phyloP scores from a whole-genome alignment of 2,329 filamentous ascomycete species.

The Fusarium albidum region DNA sequence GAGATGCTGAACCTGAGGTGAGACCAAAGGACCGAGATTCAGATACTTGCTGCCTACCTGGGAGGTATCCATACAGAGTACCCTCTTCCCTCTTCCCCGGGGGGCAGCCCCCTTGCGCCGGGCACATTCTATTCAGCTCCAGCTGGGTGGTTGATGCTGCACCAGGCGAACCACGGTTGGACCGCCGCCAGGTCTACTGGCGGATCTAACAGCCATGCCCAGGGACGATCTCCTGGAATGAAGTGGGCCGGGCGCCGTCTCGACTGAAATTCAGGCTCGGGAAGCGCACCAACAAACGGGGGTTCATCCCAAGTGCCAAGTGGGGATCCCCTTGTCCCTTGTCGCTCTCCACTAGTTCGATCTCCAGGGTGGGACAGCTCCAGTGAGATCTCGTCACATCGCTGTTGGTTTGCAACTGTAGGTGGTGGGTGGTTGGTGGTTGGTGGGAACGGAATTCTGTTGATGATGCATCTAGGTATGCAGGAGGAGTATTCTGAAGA shows the following conservation, averaged over 20 bases:
- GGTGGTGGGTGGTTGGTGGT: not conserved
- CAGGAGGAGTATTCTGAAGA: too few species aligned
- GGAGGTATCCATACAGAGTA: too few species aligned
- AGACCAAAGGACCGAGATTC: slow-evolving; percentile 3
- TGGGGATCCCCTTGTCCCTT: slow-evolving; percentile 2
- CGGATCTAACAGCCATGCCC: slow-evolving; percentile 13
- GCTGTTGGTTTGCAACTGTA: slow-evolving; percentile 13
- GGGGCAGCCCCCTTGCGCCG: not conserved
- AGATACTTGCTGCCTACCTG: too few species aligned
- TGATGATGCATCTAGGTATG: too few species aligned
- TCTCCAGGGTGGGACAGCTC: slow-evolving; percentile 9
- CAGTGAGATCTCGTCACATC: slow-evolving; percentile 16
- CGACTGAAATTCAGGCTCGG: not conserved
- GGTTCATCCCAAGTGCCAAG: slow-evolving; percentile 1
- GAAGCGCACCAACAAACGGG: not conserved
- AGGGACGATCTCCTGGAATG: slow-evolving; percentile 17
- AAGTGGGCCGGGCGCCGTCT: slow-evolving; percentile 5
- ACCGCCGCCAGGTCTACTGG: not conserved
- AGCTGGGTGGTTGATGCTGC: slow-evolving; percentile 1
- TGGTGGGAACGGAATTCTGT: not conserved
- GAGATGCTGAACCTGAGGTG: slow-evolving; percentile 6
- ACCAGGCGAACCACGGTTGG: not conserved
- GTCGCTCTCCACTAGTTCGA: slow-evolving; percentile 6
- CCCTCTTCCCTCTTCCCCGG: not conserved
- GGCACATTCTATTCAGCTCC: slow-evolving; percentile 8